These are phyloP conservation scores for Aspergillus ellipticus DNA, from an alignment of 495 filamentous ascomycete species.

Conservation along the genomic window DNA sequence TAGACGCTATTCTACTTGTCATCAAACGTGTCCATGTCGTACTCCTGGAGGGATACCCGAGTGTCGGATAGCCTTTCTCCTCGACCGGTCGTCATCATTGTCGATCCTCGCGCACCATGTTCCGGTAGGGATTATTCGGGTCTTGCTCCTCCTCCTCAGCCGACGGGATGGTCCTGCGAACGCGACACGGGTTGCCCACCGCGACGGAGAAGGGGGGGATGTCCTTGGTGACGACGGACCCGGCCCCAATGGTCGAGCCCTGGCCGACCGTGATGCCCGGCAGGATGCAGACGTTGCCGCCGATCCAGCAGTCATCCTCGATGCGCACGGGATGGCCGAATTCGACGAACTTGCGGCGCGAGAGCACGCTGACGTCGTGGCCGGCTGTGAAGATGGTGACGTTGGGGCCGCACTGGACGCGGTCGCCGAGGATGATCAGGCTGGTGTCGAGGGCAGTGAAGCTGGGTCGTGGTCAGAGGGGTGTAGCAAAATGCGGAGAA, in stretches of 20 bases:
- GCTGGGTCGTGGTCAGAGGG: constrained; percentile 14
- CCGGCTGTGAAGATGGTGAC: constrained; percentile 63
- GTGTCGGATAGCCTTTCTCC: too few relatives aligned
- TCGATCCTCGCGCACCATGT: constrained; percentile 14
- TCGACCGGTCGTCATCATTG: not conserved
- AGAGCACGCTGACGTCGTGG: constrained; percentile 67
- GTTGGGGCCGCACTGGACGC: constrained; percentile 72
- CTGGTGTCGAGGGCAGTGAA: constrained; percentile 71
- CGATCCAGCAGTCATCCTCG: constrained; percentile 84
- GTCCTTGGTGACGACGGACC: constrained; percentile 46
- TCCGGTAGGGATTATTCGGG: constrained; percentile 22
- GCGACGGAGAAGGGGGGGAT: constrained; percentile 42
- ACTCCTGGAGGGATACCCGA: too few relatives aligned
- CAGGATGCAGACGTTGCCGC: constrained; percentile 65
- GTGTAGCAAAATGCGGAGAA: not conserved
- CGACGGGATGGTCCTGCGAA: constrained; percentile 36
- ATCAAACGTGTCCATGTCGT: too few relatives aligned
- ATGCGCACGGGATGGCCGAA: constrained; percentile 67
- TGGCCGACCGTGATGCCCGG: constrained; percentile 62
- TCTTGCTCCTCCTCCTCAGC: constrained; percentile 28
- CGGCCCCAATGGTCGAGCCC: constrained; percentile 44
- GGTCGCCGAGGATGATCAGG: constrained; percentile 66
- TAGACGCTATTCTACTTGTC: too few relatives aligned
- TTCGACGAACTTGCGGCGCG: constrained; percentile 70
- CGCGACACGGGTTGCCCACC: constrained; percentile 33